Base-by-base conservation (phyloP, 2,329 filamentous ascomycete species). In the Xylaria sp. region DNA sequence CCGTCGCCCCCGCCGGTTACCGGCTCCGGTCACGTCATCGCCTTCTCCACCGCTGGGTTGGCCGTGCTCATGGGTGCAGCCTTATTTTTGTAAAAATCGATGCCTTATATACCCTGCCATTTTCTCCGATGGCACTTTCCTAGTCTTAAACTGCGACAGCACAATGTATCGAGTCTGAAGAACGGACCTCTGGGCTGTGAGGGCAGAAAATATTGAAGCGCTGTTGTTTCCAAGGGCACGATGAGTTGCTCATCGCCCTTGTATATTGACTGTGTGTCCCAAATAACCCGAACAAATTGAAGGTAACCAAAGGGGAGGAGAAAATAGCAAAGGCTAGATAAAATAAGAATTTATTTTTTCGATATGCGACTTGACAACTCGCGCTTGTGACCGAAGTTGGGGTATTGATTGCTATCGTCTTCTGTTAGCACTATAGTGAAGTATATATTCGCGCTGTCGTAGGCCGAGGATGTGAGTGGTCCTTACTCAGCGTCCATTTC, bases 401-500 rank as follows among this genome's bases (percentile, higher is more conserved):
- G 25, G 15, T 3, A n/a, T 44, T 20, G 48, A 62, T 2, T 41
- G 1, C 18, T 34, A n/a, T 25, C 2, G 23, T 20, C 6, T 34
- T 63, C 25, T 12, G 46, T 23, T 20, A n/a, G 46, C 23, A 23
- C 9, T 23, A 4, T 50, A 13, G 20, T 23, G 10, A 54, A 55
- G 9, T n/a, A 18, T 23, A 37, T 34, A 58, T 48, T 48, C 9
- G 52, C 28, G 25, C 20, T 9, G 15, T 23, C 52, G 10, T 41
- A 13, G 23, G 46, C 46, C 44, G 54, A 59, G 46, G 63, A 3
- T 60, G 55, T 15, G 15, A 59, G 13, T 32, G 56, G 44, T n/a
- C 25, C 34, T 65, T 28, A 65, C 55, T 65, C 63, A 65, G 63
- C 63, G 25, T 55, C 55, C 58, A 23, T 12, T 58, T 46, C n/a